These are phyloP conservation scores for Leccinum longicurvipes DNA, from an alignment of 768 basidiomycete species.

Conservation along the genomic window DNA sequence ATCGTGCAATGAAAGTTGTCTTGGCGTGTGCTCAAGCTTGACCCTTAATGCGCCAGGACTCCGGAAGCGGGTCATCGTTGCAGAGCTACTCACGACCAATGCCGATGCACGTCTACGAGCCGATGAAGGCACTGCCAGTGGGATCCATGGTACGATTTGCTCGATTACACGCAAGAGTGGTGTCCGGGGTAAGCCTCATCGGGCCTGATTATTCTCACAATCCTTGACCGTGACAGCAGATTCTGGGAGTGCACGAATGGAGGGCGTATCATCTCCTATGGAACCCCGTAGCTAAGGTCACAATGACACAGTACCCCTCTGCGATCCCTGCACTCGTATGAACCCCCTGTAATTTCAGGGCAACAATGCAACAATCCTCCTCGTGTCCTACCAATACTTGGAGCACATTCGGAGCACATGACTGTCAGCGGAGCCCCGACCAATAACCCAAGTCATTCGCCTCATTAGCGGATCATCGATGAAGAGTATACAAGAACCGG, in stretches of 20 bases:
- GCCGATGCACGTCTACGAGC: background rate
- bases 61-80: background rate
- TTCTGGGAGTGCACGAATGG: background rate
- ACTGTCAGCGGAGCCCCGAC: too few relatives aligned
- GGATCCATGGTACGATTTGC: background rate
- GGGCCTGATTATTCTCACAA: background rate
- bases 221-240: too few relatives aligned
- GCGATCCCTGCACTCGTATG: background rate
- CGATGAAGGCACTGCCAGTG: background rate
- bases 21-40: background rate
- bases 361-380: too few relatives aligned
- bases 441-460: too few relatives aligned
- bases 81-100: background rate
- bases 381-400: too few relatives aligned
- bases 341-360: background rate
- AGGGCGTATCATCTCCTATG: background rate
- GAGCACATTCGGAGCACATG: too few relatives aligned
- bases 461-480: too few relatives aligned
- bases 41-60: background rate
- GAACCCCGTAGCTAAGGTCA: background rate
- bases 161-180: background rate
- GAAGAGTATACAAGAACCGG: too few relatives aligned
- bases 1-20: background rate
- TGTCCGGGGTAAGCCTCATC: background rate
- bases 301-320: background rate